Evolutionary conservation across 2,329 filamentous ascomycete species (phyloP), one percentile per base, ranked within the genome.

Genomic region (Aureobasidium lini): DNA sequence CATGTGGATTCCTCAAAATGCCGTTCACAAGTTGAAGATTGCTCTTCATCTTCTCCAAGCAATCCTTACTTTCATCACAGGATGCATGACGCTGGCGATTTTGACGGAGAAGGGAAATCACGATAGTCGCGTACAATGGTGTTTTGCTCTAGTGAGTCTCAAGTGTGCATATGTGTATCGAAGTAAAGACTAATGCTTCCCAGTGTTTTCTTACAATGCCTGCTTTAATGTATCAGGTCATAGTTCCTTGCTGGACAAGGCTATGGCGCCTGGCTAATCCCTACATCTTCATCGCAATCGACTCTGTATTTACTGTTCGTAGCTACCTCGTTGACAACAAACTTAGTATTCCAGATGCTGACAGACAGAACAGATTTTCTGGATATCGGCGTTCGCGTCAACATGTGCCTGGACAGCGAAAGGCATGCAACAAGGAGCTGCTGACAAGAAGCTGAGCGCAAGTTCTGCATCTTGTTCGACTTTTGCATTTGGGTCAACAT

Each of bases 31-130:
- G 67, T 77, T 76, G 66, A 86, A 85, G 70, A 79, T 79, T 46
- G 72, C 76, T 43, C 69, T 81, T 40, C 83, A 86, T 69, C 75
- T 74, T 44, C 67, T 76, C 48, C 83, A 85, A 66, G 76, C 70
- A 10, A 69, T 84, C 43, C 70, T 83, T 61, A 80, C 84, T 63
- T 84, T 85, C 70, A 69, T 85, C 31, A 79, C 76, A 44, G 81
- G 78, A 74, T 81, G 78, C 57, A 71, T 85, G 52, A 81, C 81
- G 10, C 78, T 86, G 60, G 79, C 81, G 4, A 76, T 85, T 13
- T 77, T 84, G 67, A 82, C 80, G 5, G 81, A 81, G 65, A 72
- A 72, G 34, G 81, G 78, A 44, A 71, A 72, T 3, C 79, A 77
- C 57, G 82, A 82, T 66, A 80, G 81, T 8, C 74, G 79, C 48